Base-by-base conservation (phyloP, 106 monocot species). In the Hemerocallis citrina region DNA sequence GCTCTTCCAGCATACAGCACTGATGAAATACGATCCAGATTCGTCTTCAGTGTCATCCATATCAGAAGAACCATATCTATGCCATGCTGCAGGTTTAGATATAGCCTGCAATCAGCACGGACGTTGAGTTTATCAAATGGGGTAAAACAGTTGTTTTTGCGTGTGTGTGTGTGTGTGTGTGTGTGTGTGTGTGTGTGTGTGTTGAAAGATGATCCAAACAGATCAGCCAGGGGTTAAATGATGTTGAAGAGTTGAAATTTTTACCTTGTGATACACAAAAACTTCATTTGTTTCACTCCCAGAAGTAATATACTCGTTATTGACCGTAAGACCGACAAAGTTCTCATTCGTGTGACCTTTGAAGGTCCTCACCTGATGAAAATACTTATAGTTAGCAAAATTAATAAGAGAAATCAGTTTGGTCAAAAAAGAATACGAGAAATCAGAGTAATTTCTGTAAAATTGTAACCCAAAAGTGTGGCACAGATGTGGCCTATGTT, bases 221-320 rank as follows among this genome's bases (percentile, higher is more conserved):
- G n/a, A n/a, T n/a, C n/a, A n/a, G n/a, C n/a, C n/a, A n/a, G n/a
- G n/a, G n/a, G n/a, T n/a, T n/a, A n/a, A n/a, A n/a, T n/a, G n/a
- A n/a, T n/a, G n/a, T n/a, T n/a, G n/a, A n/a, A n/a, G n/a, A n/a
- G n/a, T n/a, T n/a, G n/a, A n/a, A n/a, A n/a, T n/a, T n/a, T 56
- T 55, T 45, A 95, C 95, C 86, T 95, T 95, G 51, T 95, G 90
- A 65, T 95, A 95, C 55, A 84, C 89, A 68, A 74, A 90, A 33
- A 90, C 95, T 67, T 95, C 95, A 72, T 95, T 95, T 38, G 89
- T 90, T 72, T 95, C 95, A 57, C 95, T 95, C 44, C 95, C 95
- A 67, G 90, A 95, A 66, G 95, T 83, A 67, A 95, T 77, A 58
- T 95, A 95, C 65, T 95, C 95, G 10, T 63, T 81, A 62, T 81